A percentile compares a stretch with the other conserved stretches of the same genome.
Evolutionary conservation across 306 rosid genomes (phyloP).

Genomic region (Citrullus amarus): DNA sequence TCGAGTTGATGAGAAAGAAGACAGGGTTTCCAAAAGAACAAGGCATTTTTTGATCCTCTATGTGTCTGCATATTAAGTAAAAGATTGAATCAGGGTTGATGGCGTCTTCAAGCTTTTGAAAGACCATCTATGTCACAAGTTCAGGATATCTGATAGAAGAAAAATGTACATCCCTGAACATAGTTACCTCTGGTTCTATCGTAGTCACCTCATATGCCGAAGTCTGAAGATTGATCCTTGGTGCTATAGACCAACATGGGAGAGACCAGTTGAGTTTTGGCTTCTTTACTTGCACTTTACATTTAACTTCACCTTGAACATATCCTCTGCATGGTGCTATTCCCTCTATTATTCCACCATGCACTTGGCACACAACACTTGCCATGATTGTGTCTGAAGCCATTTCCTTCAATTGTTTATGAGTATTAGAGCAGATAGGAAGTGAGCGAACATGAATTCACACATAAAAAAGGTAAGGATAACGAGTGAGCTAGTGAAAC

Average conservation of each 20-base stretch:
- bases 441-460: neutral
- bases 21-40: neutral
- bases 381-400: conserved; percentile 16
- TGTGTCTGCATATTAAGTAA: neutral
- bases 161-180: neutral
- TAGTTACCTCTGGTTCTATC: neutral
- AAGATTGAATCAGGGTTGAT: neutral
- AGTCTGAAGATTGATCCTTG: neutral
- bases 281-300: conserved; percentile 3
- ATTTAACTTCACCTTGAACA: conserved; percentile 11
- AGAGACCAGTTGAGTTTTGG: neutral
- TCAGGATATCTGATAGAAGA: neutral
- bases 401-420: neutral
- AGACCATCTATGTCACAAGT: neutral
- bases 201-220: neutral
- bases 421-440: neutral
- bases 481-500: neutral
- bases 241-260: conserved; percentile 1
- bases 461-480: neutral
- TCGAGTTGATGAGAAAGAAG: neutral
- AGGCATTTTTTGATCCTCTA: neutral
- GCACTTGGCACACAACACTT: conserved; percentile 11
- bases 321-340: conserved; percentile 1
- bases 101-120: neutral
- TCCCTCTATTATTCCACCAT: conserved; percentile 15